Percentiles rank a stretch among this genome's conserved stretches.
Evolutionary conservation across 1,284 basidiomycete genomes (phyloP).

Genomic region (Ceratobasidium sp.): DNA sequence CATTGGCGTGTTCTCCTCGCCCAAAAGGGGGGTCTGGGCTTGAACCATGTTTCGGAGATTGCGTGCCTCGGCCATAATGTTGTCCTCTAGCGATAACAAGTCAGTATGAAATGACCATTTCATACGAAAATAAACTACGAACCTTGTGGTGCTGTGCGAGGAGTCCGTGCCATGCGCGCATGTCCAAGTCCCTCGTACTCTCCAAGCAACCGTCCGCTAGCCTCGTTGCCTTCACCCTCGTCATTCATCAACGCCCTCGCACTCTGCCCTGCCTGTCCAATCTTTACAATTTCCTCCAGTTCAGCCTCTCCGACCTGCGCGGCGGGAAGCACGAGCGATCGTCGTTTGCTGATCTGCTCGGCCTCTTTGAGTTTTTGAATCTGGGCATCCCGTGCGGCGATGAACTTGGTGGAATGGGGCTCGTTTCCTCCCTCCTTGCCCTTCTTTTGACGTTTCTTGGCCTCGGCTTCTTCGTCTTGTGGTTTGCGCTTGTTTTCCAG

Average conservation of each 20-base stretch:
- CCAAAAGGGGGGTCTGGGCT: slow-evolving; percentile 92
- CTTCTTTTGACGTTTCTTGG: slow-evolving; percentile 83
- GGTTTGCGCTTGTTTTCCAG: slow-evolving; percentile 92
- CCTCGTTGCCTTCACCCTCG: slow-evolving; percentile 74
- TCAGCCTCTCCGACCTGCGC: slow-evolving; percentile 97
- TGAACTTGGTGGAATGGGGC: slow-evolving; percentile 86
- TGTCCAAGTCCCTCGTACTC: slow-evolving; percentile 91
- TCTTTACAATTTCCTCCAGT: slow-evolving; percentile 98
- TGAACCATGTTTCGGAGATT: slow-evolving; percentile 93
- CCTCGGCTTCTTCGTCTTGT: slow-evolving; percentile 86
- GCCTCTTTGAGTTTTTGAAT: slow-evolving; percentile 98
- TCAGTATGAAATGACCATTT: slow-evolving; percentile 24
- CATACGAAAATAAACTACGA: slow-evolving; percentile 47
- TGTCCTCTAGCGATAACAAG: slow-evolving; percentile 70
- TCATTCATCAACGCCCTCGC: slow-evolving; percentile 80
- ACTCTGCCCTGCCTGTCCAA: slow-evolving; percentile 90
- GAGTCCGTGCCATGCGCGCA: slow-evolving; percentile 91
- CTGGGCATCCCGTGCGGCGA: slow-evolving; percentile 93
- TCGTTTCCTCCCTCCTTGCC: slow-evolving; percentile 62
- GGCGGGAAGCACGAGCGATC: slow-evolving; percentile 84
- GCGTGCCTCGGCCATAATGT: slow-evolving; percentile 91
- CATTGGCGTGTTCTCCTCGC: slow-evolving; percentile 94
- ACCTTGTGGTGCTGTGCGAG: slow-evolving; percentile 91
- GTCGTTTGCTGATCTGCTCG: slow-evolving; percentile 89
- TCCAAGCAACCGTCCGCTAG: slow-evolving; percentile 85